Evolutionary conservation across 768 basidiomycete genomes (phyloP).

Genomic region (Hericium coralloides): DNA sequence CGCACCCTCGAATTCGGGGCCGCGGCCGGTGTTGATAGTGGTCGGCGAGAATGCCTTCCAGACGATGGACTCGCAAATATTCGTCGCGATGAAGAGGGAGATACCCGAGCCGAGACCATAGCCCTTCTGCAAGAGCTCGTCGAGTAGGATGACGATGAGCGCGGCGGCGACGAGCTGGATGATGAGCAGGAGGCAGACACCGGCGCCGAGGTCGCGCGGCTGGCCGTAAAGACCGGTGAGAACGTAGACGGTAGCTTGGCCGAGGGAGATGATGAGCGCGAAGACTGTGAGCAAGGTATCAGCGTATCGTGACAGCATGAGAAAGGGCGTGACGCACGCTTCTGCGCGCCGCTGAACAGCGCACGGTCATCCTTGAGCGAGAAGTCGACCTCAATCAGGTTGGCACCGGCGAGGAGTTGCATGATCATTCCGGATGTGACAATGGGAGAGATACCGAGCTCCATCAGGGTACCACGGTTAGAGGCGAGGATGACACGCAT

Average conservation of each 20-base stretch:
- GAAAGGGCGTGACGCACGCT: conserved; percentile 53
- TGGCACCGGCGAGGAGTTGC: conserved; percentile 97
- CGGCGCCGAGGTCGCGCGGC: conserved; percentile 87
- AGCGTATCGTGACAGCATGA: not conserved
- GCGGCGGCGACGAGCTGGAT: conserved; percentile 91
- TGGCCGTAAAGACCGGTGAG: conserved; percentile 95
- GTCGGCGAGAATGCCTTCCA: conserved; percentile 99
- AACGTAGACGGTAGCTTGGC: conserved; percentile 96
- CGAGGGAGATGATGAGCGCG: conserved; percentile 91
- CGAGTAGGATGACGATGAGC: conserved; percentile 95
- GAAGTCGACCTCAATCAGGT: conserved; percentile 96
- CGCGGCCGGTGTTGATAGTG: conserved; percentile 95
- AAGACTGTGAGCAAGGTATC: conserved; percentile 52
- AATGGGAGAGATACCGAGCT: conserved; percentile 96
- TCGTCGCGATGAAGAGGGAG: conserved; percentile 98
- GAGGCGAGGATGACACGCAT: conserved; percentile 99
- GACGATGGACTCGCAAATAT: conserved; percentile 98
- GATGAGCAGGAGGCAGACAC: conserved; percentile 93
- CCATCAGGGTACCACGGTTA: conserved; percentile 98
- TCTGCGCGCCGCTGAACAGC: conserved; percentile 93
- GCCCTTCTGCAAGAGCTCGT: conserved; percentile 97
- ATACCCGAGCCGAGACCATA: conserved; percentile 99
- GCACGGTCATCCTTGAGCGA: conserved; percentile 94
- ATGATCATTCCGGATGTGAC: conserved; percentile 99
- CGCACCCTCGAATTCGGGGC: conserved; percentile 97